Evolutionary conservation across 352 stramenopile genomes (phyloP), one percentile per base, ranked within the genome.

Genomic region (Pythium brachiatum): DNA sequence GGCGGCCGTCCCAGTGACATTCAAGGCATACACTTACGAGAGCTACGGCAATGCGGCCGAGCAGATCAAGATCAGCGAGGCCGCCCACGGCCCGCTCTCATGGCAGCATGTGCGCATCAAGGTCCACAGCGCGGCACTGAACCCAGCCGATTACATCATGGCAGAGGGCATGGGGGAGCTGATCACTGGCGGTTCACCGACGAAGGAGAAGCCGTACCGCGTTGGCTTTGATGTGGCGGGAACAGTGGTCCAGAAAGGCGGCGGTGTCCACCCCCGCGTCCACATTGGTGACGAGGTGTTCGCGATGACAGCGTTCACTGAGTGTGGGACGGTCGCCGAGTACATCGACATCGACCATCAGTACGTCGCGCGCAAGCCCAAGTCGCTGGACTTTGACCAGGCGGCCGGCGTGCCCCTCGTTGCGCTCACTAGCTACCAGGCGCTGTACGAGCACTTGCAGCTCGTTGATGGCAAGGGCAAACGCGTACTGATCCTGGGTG

Each of bases 361-460:
- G 50, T 29, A 58, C 7, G 62, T 83, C 31, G 64, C 69, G n/a
- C 48, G 21, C 60, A 83, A 83, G 66, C 75, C 75, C 2, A 62
- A 26, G 31, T 76, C 57, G 26, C 53, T 80, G 54, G 54, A 52
- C 36, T 81, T 69, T 41, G 48, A 69, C 13, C 44, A 83, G 52
- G 73, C 75, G 0, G 75, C 70, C 0, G 60, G 57, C 0, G 61
- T 76, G 32, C 70, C 73, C 0, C 44, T 73, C 8, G 70, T 57
- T 4, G 64, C 51, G 0, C 55, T 70, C 7, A 78, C 69, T 0
- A 78, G 70, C 34, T 72, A 75, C 27, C 75, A 81, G 53, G 62
- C 64, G 11, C 62, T 81, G 7, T 36, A 69, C 7, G 50, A 66
- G 16, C 34, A 60, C n/a, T 21, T 21, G 29, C 13, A 51, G 47